Base-by-base conservation (phyloP, 768 basidiomycete genomes). In the Boletus subcaerulescens region DNA sequence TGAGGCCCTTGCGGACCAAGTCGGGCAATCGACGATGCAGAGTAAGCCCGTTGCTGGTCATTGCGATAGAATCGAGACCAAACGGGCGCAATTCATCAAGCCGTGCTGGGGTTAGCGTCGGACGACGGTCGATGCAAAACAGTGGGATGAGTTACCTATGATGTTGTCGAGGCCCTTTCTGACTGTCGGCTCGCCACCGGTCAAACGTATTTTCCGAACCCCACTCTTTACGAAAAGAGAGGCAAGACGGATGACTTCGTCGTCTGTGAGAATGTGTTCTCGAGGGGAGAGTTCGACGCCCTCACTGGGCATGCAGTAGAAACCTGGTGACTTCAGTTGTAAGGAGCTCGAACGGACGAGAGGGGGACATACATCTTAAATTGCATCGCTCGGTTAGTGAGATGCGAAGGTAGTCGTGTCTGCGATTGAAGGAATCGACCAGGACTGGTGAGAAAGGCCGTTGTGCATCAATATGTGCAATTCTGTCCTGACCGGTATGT, bases 231-330 rank as follows among this genome's bases (percentile, higher is more conserved):
- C 91, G 59, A 95, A 96, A 17, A 95, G 72, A 17, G 77, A 71
- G 5, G 89, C 87, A 2, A 93, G 77, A 45, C 87, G 82, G 40
- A 89, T 67, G 29, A 94, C 72, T 66, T 95, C 91, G 48, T 84
- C 80, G 58, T 92, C 85, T 1, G 87, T 84, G 38, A 95, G 77
- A 53, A 92, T 78, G 55, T 88, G 78, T 11, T 76, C 75, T 33
- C 74, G 73, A 3, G 91, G 92, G 13, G 89, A 86, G 26, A 93
- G 77, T 49, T 87, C 80, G 5, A 93, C 74, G 32, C 91, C 91
- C 64, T 88, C 84, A 49, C 78, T 81, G 3, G 91, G 92, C 92
- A 94, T 95, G 64, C 91, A 94, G 67, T 95, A 95, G 63, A 92
- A 92, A 61, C 91, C 90, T 94, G 58, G 22, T 41, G 44, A 45